Evolutionary conservation across 345 rosid genomes (phyloP).

Genomic region (Eucalyptus sp.): DNA sequence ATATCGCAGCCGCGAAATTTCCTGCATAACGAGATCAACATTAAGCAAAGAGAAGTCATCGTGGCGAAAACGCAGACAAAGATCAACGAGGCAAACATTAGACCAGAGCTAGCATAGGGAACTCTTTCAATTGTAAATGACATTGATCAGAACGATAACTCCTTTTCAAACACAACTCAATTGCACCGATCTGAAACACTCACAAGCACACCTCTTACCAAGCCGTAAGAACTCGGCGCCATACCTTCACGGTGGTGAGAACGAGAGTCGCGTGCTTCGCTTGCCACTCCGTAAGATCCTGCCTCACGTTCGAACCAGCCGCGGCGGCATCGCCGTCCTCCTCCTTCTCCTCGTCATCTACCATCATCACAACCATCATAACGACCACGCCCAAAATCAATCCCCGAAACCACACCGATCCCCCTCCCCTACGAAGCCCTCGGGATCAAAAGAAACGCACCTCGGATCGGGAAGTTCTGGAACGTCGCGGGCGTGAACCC

Average conservation of each 20-base stretch:
- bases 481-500: conserved; percentile 77
- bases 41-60: neutral
- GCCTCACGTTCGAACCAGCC: conserved; percentile 56
- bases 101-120: neutral
- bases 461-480: conserved; percentile 68
- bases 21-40: conserved; percentile 27
- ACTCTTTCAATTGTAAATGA: neutral
- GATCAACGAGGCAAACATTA: neutral
- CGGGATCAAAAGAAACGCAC: conserved; percentile 7
- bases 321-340: conserved; percentile 30
- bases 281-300: conserved; percentile 92
- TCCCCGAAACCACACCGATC: neutral
- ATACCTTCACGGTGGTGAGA: conserved; percentile 79
- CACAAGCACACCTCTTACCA: neutral
- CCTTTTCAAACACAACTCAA: neutral
- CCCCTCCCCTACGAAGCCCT: neutral
- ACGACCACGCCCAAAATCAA: neutral
- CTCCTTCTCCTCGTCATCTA: conserved; percentile 34
- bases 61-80: neutral
- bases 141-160: neutral
- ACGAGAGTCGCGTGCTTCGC: conserved; percentile 94
- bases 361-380: neutral
- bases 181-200: neutral
- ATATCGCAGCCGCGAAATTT: conserved; percentile 70
- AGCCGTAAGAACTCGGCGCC: neutral